Base-by-base conservation (phyloP, 306 rosid species). In the Cucumis hystrix region DNA sequence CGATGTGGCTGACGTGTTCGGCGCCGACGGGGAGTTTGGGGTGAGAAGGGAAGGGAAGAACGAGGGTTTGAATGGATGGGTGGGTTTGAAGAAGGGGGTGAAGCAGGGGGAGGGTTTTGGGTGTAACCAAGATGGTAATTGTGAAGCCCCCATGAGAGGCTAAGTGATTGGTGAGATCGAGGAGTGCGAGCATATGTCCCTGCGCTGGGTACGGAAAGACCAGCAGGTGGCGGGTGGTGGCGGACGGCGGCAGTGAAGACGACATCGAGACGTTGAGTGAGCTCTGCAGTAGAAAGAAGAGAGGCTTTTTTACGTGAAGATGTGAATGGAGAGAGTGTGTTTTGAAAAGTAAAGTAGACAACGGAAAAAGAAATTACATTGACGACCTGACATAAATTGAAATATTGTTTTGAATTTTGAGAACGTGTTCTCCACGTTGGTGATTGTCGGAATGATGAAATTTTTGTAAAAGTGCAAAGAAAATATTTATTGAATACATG, bases 171-270 rank as follows among this genome's bases (percentile, higher is more conserved):
- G 84, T 77, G 40, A 90, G 82, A 28, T 90, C 96, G 0, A 90
- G 89, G 20, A 86, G 89, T 10, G 94, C 0, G 0, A 90, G 86
- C 41, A 90, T 80, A 84, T 92, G 96, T 7, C 96, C 97, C 72
- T 87, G 93, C 1, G 96, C 96, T 9, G 96, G 94, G 84, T 83
- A 92, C 0, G 97, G 97, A 21, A 81, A 86, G 1, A 90, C 69
- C 4, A 92, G 83, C 4, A 92, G 74, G 79, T 92, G 96, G 7
- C 73, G 77, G 3, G n/a, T 8, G 59, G 59, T 47, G 14, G 60
- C 14, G 13, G 57, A 15, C 37, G 76, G 59, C 37, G 74, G 37
- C 35, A 37, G n/a, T 11, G 58, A 23, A 12, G 59, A 47, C 23
- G 41, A 14, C 59, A 71, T 54, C 6, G 58, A 3, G 37, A 33